Conservation (phyloP, 202 grass and related monocot genomes). For the Musa balbisiana region DNA sequence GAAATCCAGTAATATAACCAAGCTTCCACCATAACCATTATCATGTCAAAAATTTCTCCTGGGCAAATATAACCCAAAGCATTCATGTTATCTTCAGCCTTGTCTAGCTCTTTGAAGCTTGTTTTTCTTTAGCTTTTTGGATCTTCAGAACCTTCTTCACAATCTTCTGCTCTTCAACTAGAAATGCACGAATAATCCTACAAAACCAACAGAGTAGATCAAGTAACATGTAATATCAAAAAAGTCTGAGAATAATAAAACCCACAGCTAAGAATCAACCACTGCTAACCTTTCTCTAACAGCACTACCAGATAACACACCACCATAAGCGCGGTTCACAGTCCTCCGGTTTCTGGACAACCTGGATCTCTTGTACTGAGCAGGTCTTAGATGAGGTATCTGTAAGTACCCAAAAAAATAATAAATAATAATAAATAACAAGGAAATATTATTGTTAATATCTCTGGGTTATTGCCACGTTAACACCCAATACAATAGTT, state of each 20-base stretch:
- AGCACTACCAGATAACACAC: background rate
- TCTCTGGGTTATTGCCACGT: background rate
- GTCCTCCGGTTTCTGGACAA: background rate
- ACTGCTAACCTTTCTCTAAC: background rate
- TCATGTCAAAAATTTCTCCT: background rate
- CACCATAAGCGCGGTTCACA: background rate
- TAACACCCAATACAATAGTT: no score
- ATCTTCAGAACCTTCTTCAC: constrained; percentile 1
- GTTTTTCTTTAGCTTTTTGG: background rate
- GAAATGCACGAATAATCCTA: background rate
- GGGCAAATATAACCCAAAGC: background rate
- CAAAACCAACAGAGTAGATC: background rate
- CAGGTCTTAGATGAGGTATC: constrained; percentile 9
- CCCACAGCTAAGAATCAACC: background rate
- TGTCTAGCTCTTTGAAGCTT: background rate
- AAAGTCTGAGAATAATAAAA: background rate
- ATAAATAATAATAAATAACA: background rate
- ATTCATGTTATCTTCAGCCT: background rate
- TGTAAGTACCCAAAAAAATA: background rate
- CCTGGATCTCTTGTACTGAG: constrained; percentile 6
- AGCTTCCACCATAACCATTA: background rate
- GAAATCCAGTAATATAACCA: background rate
- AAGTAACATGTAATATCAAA: background rate
- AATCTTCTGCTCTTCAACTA: constrained; percentile 2
- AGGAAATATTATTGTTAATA: background rate